phyloP scores from a whole-genome alignment of 495 filamentous ascomycete genomes.

The Talaromyces proteolyticus region DNA sequence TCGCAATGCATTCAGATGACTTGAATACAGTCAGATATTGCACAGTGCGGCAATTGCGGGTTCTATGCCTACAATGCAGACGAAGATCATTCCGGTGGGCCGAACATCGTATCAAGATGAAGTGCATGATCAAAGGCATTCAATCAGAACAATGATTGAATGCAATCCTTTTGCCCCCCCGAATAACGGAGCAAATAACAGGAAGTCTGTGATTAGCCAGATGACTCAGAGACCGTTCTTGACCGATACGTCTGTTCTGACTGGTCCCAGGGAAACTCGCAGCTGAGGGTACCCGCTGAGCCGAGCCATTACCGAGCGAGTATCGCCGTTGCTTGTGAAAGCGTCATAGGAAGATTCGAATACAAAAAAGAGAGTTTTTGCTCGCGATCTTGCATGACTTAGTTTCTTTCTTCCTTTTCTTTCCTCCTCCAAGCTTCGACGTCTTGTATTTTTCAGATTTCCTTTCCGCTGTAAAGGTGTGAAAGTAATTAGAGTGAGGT shows the following conservation, averaged over 20 bases:
- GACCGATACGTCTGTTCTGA: too few relatives aligned
- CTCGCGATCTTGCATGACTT: constrained; percentile 24
- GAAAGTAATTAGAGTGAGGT: too few relatives aligned
- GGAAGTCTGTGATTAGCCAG: not conserved
- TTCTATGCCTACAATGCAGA: too few relatives aligned
- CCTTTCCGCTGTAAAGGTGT: too few relatives aligned
- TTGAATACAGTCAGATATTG: too few relatives aligned
- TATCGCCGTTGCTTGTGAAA: not conserved
- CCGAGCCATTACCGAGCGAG: constrained; percentile 40
- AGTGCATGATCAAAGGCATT: too few relatives aligned
- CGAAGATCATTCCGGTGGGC: not conserved
- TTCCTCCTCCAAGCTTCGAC: constrained; percentile 8
- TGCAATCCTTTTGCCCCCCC: not conserved
- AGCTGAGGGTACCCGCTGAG: constrained; percentile 24
- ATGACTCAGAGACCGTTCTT: not conserved
- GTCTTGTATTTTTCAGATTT: constrained; percentile 13
- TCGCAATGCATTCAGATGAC: too few relatives aligned
- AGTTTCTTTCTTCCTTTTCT: constrained; percentile 17
- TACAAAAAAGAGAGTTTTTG: constrained; percentile 14
- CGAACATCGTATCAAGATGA: not conserved
- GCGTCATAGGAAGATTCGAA: not conserved
- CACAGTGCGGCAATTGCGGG: too few relatives aligned
- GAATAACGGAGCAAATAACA: not conserved
- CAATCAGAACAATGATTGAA: not conserved
- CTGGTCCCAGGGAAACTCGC: not conserved